Evolutionary conservation across 495 filamentous ascomycete species (phyloP).

Genomic region (Recurvomyces mirabilis): DNA sequence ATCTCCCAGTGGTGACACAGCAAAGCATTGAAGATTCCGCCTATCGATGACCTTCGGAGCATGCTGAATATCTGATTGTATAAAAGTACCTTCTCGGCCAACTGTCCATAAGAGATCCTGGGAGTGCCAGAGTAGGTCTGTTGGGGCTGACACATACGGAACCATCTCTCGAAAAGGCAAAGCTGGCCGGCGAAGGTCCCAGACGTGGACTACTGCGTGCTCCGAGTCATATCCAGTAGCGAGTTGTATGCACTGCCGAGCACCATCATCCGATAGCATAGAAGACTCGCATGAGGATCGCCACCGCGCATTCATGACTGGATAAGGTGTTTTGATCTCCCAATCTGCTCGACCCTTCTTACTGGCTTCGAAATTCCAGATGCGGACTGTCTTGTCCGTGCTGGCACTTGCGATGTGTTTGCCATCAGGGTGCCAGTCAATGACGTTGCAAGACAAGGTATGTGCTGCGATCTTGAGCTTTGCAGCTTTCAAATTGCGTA

Average conservation of each 20-base stretch:
- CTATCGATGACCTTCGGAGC: conserved; percentile 67
- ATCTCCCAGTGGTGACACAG: conserved; percentile 50
- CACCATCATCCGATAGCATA: conserved; percentile 50
- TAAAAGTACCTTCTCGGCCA: conserved; percentile 69
- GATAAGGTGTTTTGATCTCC: conserved; percentile 50
- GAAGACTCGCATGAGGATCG: conserved; percentile 66
- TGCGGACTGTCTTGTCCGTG: conserved; percentile 68
- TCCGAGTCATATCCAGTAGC: conserved; percentile 57
- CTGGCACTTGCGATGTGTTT: conserved; percentile 79
- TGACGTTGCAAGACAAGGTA: conserved; percentile 61
- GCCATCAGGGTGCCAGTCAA: conserved; percentile 95
- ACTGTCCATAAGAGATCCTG: conserved; percentile 88
- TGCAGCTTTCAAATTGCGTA: conserved; percentile 45
- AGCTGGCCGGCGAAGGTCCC: conserved; percentile 80
- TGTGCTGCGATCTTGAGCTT: conserved; percentile 74
- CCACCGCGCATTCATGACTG: conserved; percentile 74
- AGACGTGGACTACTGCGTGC: conserved; percentile 66
- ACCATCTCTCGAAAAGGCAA: conserved; percentile 81
- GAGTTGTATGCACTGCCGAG: conserved; percentile 56
- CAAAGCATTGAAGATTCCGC: conserved; percentile 51
- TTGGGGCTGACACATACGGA: conserved; percentile 56
- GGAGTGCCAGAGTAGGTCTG: conserved; percentile 79
- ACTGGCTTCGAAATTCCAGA: conserved; percentile 84
- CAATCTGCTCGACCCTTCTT: conserved; percentile 67
- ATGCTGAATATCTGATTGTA: conserved; percentile 79